phyloP scores from a whole-genome alignment of 2,329 filamentous ascomycete species.

The Phyllosticta ampelicida region DNA sequence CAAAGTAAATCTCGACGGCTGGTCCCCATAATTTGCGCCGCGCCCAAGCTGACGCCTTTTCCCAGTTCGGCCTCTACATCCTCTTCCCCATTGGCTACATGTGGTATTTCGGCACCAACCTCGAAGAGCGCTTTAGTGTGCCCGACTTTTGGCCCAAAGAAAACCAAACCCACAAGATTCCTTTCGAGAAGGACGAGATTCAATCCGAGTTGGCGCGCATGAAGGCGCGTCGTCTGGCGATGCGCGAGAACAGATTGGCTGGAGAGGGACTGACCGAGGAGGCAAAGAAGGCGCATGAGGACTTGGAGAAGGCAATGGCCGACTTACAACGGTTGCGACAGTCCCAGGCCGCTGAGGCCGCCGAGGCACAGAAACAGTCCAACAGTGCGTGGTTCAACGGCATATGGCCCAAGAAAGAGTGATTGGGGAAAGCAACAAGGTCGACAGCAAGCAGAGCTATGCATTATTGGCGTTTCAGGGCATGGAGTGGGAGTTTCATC shows the following conservation, averaged over 20 bases:
- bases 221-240: constrained; percentile 39
- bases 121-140: constrained; percentile 75
- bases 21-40: neutral
- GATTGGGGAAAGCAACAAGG: neutral
- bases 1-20: constrained; percentile 52
- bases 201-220: constrained; percentile 67
- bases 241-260: constrained; percentile 38
- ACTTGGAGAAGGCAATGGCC: neutral
- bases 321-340: neutral
- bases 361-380: neutral
- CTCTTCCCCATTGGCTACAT: constrained; percentile 98
- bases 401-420: neutral
- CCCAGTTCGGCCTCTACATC: constrained; percentile 87
- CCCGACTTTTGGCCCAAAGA: constrained; percentile 88
- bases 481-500: constrained; percentile 5
- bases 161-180: constrained; percentile 65
- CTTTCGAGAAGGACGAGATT: constrained; percentile 72
- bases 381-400: neutral
- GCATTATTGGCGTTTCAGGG: constrained; percentile 4
- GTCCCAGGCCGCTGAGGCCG: neutral
- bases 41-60: constrained; percentile 3
- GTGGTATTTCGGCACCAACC: constrained; percentile 99
- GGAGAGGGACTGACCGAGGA: constrained; percentile 18
- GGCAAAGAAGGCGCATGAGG: neutral
- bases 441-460: neutral